Evolutionary conservation across 179 eudicot genomes (phyloP).

Genomic region (Spergularia azorica): DNA sequence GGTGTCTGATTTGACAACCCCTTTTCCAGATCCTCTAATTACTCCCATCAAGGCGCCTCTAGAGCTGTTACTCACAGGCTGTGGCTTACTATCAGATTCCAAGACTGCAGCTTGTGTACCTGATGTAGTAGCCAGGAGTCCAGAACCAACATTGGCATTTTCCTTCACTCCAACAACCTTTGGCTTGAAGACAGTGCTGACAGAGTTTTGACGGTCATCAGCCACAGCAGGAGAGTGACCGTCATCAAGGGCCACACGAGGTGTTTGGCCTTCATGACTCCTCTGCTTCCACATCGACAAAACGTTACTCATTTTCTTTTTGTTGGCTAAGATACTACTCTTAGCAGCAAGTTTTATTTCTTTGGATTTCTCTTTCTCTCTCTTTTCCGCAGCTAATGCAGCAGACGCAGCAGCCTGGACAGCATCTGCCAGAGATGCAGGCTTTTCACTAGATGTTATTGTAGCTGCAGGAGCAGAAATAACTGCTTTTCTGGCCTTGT

Average conservation of each 20-base stretch:
- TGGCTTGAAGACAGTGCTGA: constrained; percentile 39
- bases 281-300: constrained; percentile 96
- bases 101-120: constrained; percentile 33
- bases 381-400: constrained; percentile 96
- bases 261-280: constrained; percentile 95
- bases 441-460: constrained; percentile 64
- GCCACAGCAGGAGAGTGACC: constrained; percentile 45
- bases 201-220: constrained; percentile 57
- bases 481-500: constrained; percentile 59
- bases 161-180: constrained; percentile 49
- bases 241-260: constrained; percentile 77
- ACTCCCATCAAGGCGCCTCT: constrained; percentile 81
- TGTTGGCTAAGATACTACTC: constrained; percentile 85
- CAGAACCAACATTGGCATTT: constrained; percentile 41
- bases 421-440: constrained; percentile 85
- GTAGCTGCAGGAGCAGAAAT: constrained; percentile 99
- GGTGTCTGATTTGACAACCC: constrained; percentile 64
- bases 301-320: constrained; percentile 96
- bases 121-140: constrained; percentile 27
- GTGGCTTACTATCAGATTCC: constrained; percentile 57
- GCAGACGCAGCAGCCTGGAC: constrained; percentile 99
- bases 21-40: constrained; percentile 87
- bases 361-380: constrained; percentile 85
- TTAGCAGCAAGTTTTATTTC: constrained; percentile 95
- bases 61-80: constrained; percentile 57